Evolutionary conservation across 169 alveolate genomes (phyloP), one percentile per base, ranked within the genome.

Genomic region (Ichthyophthirius multifiliis): DNA sequence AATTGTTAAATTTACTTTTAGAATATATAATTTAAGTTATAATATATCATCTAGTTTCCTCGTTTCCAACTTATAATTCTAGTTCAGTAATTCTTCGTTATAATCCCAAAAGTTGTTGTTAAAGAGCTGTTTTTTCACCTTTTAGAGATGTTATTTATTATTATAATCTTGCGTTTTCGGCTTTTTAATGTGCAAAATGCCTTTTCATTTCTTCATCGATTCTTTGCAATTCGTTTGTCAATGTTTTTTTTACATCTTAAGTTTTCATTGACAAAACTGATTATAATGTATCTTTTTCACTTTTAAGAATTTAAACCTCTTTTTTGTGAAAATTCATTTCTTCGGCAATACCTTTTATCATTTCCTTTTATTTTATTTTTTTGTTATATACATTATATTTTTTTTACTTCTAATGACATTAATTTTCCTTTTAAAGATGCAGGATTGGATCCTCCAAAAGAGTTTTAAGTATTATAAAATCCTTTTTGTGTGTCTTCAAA

Each of bases 151-250:
- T 93, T 31, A 95, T 89, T 88, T 95, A 92, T 82, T 95, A 91
- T 83, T 95, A 89, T 32, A 95, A 84, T 84, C 98, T 84, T 18
- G 94, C 75, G 85, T 95, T 95, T 75, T 95, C 98, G 12, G 97
- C 95, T 62, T 92, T 87, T 85, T 90, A 81, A 77, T 90, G 94
- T 20, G 93, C 84, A 76, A 93, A 93, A 83, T 93, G 96, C 74
- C 95, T 83, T 82, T 92, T 95, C 95, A 95, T 93, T 81, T 93
- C 98, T 37, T 93, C 98, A 82, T 96, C 96, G 5, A 91, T 94
- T 76, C 93, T 88, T 81, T 81, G 80, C 47, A 91, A 80, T 81
- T 92, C 97, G 78, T 89, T 91, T 30, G 93, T 89, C 34, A 93
- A 85, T 16, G 95, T 86, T 82, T 94, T 94, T 74, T 94, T 84